Evolutionary conservation across 441 rosid genomes (phyloP).

Genomic region (Biscutella auriculata): DNA sequence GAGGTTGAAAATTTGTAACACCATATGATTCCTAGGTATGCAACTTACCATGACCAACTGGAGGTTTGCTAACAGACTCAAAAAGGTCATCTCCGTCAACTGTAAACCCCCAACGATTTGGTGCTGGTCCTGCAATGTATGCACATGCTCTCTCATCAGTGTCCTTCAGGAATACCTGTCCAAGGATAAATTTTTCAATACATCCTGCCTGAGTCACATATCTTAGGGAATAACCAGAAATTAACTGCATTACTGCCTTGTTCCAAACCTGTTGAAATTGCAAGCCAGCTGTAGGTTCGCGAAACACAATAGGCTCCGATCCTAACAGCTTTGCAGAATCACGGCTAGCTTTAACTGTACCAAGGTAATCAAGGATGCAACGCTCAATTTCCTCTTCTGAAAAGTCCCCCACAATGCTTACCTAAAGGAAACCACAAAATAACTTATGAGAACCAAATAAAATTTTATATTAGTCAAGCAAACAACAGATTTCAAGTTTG

Average conservation of each 20-base stretch:
- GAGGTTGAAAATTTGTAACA: not conserved
- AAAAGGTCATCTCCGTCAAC: constrained; percentile 83
- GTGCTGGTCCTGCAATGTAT: constrained; percentile 98
- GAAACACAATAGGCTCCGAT: constrained; percentile 54
- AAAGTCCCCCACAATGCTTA: constrained; percentile 95
- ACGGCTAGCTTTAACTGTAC: constrained; percentile 67
- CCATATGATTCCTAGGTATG: not conserved
- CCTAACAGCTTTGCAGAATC: constrained; percentile 26
- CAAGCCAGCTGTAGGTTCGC: constrained; percentile 61
- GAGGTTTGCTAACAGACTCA: constrained; percentile 40
- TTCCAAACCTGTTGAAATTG: constrained; percentile 73
- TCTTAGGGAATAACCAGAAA: not conserved
- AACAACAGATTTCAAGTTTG: constrained; percentile 9
- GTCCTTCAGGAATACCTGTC: constrained; percentile 90
- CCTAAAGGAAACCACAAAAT: constrained; percentile 37
- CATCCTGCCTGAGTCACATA: constrained; percentile 13
- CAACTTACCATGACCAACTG: constrained; percentile 47
- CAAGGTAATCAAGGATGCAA: constrained; percentile 83
- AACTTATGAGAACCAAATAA: not conserved
- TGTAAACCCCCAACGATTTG: constrained; percentile 95
- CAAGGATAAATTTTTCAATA: constrained; percentile 15
- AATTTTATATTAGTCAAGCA: not conserved
- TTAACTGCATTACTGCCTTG: constrained; percentile 15
- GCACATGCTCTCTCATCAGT: constrained; percentile 99
- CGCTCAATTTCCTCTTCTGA: constrained; percentile 77